Conservation (phyloP, 805 yeast genomes). For the Candida sphagnicola region DNA sequence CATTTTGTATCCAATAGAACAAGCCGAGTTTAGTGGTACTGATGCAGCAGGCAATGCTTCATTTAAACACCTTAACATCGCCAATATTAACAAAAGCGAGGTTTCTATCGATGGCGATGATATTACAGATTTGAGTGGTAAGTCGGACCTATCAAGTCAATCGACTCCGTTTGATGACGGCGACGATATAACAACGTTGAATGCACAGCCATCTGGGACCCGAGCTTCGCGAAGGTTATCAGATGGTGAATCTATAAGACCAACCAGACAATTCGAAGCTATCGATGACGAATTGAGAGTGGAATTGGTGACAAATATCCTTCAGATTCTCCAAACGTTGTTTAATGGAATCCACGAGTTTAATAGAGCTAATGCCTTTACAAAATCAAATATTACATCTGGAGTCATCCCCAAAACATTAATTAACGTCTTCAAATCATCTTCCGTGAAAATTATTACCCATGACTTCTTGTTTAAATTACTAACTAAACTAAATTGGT, state of each 20-base stretch:
- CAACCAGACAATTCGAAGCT: conserved; percentile 10
- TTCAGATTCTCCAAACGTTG: conserved; percentile 19
- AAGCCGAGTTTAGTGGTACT: background rate
- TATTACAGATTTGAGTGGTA: conserved; percentile 15
- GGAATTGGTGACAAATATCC: conserved; percentile 20
- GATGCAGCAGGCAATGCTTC: too few species aligned
- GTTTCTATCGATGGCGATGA: conserved; percentile 19
- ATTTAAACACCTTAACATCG: too few species aligned
- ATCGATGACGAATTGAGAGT: conserved; percentile 18
- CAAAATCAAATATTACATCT: background rate
- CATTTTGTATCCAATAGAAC: conserved; percentile 9
- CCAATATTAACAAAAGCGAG: background rate
- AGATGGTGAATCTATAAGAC: conserved; percentile 2
- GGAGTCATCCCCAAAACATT: background rate
- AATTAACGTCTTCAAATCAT: background rate
- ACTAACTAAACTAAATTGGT: conserved; percentile 14
- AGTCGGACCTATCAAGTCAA: background rate
- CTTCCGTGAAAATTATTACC: background rate
- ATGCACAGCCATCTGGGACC: conserved; percentile 3
- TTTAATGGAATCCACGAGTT: conserved; percentile 11
- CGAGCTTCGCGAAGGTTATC: conserved; percentile 1
- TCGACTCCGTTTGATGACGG: conserved; percentile 10
- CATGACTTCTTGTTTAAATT: conserved; percentile 6
- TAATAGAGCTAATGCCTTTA: background rate
- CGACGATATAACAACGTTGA: conserved; percentile 18